phyloP scores from a whole-genome alignment of 441 rosid genomes.

The Gossypium lobatum region DNA sequence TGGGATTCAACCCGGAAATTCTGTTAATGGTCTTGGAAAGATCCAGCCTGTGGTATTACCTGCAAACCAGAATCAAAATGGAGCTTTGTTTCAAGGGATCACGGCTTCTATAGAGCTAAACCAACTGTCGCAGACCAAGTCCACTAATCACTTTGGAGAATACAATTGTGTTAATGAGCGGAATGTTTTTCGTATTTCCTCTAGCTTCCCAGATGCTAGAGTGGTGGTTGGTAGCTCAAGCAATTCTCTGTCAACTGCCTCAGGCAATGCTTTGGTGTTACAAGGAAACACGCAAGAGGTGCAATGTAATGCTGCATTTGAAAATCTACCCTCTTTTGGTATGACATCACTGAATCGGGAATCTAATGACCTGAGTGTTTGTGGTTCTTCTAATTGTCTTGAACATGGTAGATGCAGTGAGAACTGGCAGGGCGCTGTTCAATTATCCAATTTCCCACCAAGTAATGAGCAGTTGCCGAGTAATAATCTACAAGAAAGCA shows the following conservation, averaged over 20 bases:
- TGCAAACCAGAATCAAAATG: constrained; percentile 36
- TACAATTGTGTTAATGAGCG: constrained; percentile 32
- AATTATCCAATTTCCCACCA: constrained; percentile 35
- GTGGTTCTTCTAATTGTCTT: constrained; percentile 32
- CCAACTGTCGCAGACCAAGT: constrained; percentile 46
- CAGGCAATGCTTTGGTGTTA: constrained; percentile 38
- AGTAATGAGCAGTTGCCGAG: constrained; percentile 25
- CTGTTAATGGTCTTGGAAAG: constrained; percentile 37
- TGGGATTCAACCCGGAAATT: constrained; percentile 39
- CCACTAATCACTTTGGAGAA: constrained; percentile 36
- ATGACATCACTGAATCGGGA: constrained; percentile 35
- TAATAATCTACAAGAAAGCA: constrained; percentile 27
- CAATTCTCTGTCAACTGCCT: constrained; percentile 31
- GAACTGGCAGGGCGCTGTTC: constrained; percentile 38
- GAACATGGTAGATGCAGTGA: constrained; percentile 40
- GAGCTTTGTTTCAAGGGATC: constrained; percentile 38
- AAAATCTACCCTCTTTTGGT: constrained; percentile 43
- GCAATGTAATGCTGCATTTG: constrained; percentile 30
- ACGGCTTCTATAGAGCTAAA: constrained; percentile 50
- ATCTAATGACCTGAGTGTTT: constrained; percentile 30
- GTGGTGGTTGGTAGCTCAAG: constrained; percentile 36
- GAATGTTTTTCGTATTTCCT: constrained; percentile 21
- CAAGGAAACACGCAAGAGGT: constrained; percentile 29
- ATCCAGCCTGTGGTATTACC: constrained; percentile 38
- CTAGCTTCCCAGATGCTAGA: constrained; percentile 34